These are phyloP conservation scores for Peronospora tabacina DNA, from an alignment of 352 stramenopile species.

Conservation along the genomic window DNA sequence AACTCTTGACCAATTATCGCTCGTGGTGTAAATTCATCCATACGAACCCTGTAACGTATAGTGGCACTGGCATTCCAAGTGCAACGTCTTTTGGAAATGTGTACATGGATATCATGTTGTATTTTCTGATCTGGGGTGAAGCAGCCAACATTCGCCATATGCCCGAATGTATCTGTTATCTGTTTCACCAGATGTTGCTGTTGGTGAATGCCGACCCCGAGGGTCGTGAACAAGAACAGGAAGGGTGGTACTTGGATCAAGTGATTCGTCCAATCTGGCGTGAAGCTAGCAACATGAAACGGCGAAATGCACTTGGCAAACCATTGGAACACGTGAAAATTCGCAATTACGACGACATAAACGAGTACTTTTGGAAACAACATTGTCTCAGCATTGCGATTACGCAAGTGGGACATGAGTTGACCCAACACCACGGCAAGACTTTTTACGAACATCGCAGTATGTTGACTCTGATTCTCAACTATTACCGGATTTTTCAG, in stretches of 20 bases:
- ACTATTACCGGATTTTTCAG: conserved; percentile 80
- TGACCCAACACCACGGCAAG: conserved; percentile 59
- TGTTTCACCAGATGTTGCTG: conserved; percentile 89
- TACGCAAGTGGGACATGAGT: conserved; percentile 34
- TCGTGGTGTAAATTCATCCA: conserved; percentile 71
- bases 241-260: conserved; percentile 53
- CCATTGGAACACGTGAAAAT: conserved; percentile 67
- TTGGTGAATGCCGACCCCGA: conserved; percentile 43
- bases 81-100: conserved; percentile 19
- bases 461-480: conserved; percentile 59
- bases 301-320: conserved; percentile 48
- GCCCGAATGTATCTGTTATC: conserved; percentile 94
- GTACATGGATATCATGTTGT: conserved; percentile 92
- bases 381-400: conserved; percentile 55
- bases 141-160: conserved; percentile 94
- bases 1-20: conserved; percentile 67
- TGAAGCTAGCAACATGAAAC: conserved; percentile 70
- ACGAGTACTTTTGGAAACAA: conserved; percentile 75
- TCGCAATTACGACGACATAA: conserved; percentile 78
- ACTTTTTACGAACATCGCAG: conserved; percentile 76
- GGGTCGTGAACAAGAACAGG: conserved; percentile 30
- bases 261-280: conserved; percentile 63
- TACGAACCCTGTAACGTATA: conserved; percentile 67
- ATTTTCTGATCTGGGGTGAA: conserved; percentile 96
- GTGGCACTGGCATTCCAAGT: conserved; percentile 16